Base-by-base conservation (phyloP, 345 rosid species). In the Carallia pectinifolia region DNA sequence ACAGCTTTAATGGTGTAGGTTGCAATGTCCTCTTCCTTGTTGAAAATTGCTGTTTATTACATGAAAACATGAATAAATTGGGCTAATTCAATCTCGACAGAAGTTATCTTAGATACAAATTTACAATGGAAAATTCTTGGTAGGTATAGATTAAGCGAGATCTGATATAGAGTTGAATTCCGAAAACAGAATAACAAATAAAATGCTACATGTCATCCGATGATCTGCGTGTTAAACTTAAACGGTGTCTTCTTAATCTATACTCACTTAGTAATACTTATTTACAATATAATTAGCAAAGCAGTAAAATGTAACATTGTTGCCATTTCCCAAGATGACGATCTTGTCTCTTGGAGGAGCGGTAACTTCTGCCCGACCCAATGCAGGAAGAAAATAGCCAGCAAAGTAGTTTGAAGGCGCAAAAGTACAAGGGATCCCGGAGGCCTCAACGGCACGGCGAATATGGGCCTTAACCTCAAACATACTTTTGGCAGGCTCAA, bases 1-100 rank as follows among this genome's bases (percentile, higher is more conserved):
- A 76, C 82, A 0, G 81, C 81, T 65, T 62, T 76, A 33, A 76
- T 79, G n/a, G 83, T 82, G 61, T 64, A 76, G 7, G 72, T 68
- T 13, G 44, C 74, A 9, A 75, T 69, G 65, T 75, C 79, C 5
- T 69, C 70, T 70, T 69, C 78, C 65, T 64, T 58, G 7, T 65
- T 69, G 33, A 68, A 63, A 68, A 63, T 60, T 23, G 63, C 77
- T 74, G 77, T 16, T 29, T 4, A 23, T 23, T 23, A 65, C 38
- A 29, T 6, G 50, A n/a, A 16, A 44, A 50, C 19, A 65, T 48
- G 7, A 6, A 13, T 4, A 60, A 40, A 40, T 19, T 6, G 40
- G n/a, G 34, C 23, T 16, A 38, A 16, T 54, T 12, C 7, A 19
- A 12, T 18, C 9, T 9, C 15, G 18, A 9, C 27, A 16, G 10